Percentiles rank a stretch among this genome's conserved stretches.
Conservation (phyloP, 768 basidiomycete species). For the Podaxis sp. region DNA sequence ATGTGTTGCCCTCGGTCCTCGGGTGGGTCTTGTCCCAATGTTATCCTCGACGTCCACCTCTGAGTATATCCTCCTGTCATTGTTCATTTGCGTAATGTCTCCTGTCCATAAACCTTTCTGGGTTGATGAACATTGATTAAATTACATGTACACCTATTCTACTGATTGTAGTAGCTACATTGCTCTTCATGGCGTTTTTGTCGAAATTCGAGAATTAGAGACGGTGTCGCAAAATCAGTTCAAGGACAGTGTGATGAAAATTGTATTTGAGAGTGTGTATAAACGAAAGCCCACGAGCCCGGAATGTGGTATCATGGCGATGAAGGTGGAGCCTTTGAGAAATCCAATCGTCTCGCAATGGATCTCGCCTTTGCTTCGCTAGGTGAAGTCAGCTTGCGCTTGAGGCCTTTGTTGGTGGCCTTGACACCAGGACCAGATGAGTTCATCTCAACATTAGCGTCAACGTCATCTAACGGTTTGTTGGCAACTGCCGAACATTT, state of each 20-base stretch:
- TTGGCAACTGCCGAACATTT: constrained; percentile 47
- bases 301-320: constrained; percentile 19
- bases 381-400: constrained; percentile 66
- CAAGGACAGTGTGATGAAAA: not conserved
- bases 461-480: constrained; percentile 68
- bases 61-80: constrained; percentile 2
- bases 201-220: not conserved
- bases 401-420: constrained; percentile 53
- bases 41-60: not conserved
- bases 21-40: not conserved
- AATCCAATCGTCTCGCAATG: constrained; percentile 70
- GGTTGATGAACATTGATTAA: constrained; percentile 1
- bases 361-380: constrained; percentile 47
- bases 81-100: not conserved
- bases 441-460: constrained; percentile 62
- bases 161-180: constrained; percentile 5
- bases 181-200: not conserved
- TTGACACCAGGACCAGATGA: constrained; percentile 48
- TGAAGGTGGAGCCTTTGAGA: constrained; percentile 45
- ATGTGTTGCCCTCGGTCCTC: not conserved
- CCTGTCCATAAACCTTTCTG: not conserved
- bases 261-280: not conserved
- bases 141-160: constrained; percentile 13
- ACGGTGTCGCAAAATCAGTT: not conserved
- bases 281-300: not conserved